phyloP scores from a whole-genome alignment of 2,329 filamentous ascomycete genomes.

The Xylariaceae sp. region DNA sequence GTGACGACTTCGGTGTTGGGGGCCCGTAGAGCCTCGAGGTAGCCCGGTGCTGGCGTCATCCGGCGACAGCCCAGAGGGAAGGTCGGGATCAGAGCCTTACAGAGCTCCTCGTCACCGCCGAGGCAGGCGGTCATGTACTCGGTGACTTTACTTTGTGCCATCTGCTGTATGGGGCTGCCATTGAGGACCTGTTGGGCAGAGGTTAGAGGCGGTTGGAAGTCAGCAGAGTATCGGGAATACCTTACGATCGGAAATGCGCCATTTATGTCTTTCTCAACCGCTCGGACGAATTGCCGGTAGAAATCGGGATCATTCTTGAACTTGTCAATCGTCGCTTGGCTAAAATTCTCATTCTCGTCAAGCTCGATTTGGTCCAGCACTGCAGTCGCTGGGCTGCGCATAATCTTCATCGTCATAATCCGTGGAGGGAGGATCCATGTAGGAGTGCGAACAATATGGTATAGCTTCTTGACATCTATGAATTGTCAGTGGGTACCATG shows the following conservation, averaged over 20 bases:
- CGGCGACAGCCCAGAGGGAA: constrained; percentile 45
- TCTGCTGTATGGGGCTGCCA: constrained; percentile 36
- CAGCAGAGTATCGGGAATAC: constrained; percentile 8
- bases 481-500: neutral
- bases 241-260: constrained; percentile 38
- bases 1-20: constrained; percentile 46
- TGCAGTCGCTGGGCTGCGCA: constrained; percentile 31
- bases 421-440: constrained; percentile 38
- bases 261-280: constrained; percentile 41
- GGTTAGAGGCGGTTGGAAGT: constrained; percentile 6
- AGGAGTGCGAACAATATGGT: constrained; percentile 38
- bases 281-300: constrained; percentile 43
- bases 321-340: constrained; percentile 38
- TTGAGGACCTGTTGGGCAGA: constrained; percentile 30
- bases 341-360: constrained; percentile 39
- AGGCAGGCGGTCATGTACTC: constrained; percentile 46
- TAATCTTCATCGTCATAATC: constrained; percentile 32
- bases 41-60: constrained; percentile 47
- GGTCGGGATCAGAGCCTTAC: constrained; percentile 45
- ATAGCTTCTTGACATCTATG: constrained; percentile 34
- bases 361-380: constrained; percentile 36
- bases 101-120: constrained; percentile 44
- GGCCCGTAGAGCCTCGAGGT: constrained; percentile 41
- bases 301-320: constrained; percentile 42
- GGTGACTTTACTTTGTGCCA: constrained; percentile 35